Evolutionary conservation across 257 asterid species (phyloP).

Genomic region (Nicotiana otophora): DNA sequence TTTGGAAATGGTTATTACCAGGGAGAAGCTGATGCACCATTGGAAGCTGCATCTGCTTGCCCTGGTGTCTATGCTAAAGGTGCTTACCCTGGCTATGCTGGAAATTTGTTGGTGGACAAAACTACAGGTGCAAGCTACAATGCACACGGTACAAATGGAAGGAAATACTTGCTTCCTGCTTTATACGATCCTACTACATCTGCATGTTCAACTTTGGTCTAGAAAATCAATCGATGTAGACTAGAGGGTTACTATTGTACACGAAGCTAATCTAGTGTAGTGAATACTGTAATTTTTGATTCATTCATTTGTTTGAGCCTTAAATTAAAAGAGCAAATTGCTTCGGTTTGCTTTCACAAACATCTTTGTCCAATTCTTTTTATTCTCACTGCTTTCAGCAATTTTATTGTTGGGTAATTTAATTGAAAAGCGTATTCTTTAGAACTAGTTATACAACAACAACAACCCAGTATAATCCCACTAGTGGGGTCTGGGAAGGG

Average conservation of each 20-base stretch:
- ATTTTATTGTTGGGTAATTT: not conserved
- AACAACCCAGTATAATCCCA: too few species aligned
- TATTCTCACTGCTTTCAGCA: not conserved
- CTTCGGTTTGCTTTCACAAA: not conserved
- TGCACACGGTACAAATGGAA: slow-evolving; percentile 53
- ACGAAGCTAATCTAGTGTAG: not conserved
- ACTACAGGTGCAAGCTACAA: slow-evolving; percentile 73
- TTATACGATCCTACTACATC: slow-evolving; percentile 60
- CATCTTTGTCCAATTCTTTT: slow-evolving; percentile 14
- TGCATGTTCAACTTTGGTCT: slow-evolving; percentile 61
- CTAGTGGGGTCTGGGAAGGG: too few species aligned
- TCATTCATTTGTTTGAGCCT: slow-evolving; percentile 11
- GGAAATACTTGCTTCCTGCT: slow-evolving; percentile 65
- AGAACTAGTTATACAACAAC: too few species aligned
- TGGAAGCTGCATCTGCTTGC: slow-evolving; percentile 75
- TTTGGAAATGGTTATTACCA: slow-evolving; percentile 72
- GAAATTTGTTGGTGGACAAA: slow-evolving; percentile 50
- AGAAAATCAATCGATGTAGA: not conserved
- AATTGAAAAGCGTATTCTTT: not conserved
- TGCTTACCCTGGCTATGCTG: slow-evolving; percentile 78
- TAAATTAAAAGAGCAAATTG: not conserved
- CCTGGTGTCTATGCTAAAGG: slow-evolving; percentile 73
- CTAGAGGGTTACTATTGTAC: not conserved
- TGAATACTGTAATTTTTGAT: slow-evolving; percentile 9
- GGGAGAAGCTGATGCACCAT: slow-evolving; percentile 53